These are phyloP conservation scores for Apiotrichum sp. DNA, from an alignment of 1,284 basidiomycete genomes.

Conservation along the genomic window DNA sequence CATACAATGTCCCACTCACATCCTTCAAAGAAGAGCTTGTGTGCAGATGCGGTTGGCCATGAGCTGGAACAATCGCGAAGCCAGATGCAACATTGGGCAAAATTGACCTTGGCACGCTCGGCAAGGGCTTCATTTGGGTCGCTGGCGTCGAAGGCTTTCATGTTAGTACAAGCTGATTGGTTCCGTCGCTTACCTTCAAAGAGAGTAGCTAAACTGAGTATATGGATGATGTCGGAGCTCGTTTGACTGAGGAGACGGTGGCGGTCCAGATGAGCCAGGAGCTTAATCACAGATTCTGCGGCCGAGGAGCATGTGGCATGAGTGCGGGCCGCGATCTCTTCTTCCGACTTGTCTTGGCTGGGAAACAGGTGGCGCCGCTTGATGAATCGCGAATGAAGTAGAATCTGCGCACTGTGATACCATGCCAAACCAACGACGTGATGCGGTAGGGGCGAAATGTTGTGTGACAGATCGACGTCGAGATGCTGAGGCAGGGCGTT, in stretches of 20 bases:
- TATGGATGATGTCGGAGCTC: constrained; percentile 39
- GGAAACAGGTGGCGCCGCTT: constrained; percentile 9
- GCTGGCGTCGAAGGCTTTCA: constrained; percentile 21
- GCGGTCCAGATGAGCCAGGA: constrained; percentile 30
- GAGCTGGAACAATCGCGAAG: constrained; percentile 31
- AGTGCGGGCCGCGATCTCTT: constrained; percentile 8
- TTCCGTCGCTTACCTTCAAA: constrained; percentile 18
- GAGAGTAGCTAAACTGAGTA: constrained; percentile 35
- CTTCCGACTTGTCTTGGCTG: constrained; percentile 1
- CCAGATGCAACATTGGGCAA: constrained; percentile 42
- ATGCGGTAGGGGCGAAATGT: constrained; percentile 33
- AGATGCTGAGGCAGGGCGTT: constrained; percentile 21
- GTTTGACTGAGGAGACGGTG: constrained; percentile 28
- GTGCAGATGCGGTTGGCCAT: constrained; percentile 40
- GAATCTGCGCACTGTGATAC: constrained; percentile 35
- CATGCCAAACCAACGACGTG: constrained; percentile 34
- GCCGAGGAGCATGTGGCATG: constrained; percentile 36
- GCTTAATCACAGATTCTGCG: constrained; percentile 29
- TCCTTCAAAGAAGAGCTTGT: constrained; percentile 43
- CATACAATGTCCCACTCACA: not conserved
- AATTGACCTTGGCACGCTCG: constrained; percentile 31
- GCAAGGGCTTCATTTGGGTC: constrained; percentile 20
- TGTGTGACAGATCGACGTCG: constrained; percentile 15
- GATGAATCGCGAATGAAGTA: constrained; percentile 38
- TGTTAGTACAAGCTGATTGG: not conserved